Percentiles rank a stretch among this genome's conserved stretches.
Conservation (phyloP, 2,329 filamentous ascomycete genomes). For the Diplodia seriata region DNA sequence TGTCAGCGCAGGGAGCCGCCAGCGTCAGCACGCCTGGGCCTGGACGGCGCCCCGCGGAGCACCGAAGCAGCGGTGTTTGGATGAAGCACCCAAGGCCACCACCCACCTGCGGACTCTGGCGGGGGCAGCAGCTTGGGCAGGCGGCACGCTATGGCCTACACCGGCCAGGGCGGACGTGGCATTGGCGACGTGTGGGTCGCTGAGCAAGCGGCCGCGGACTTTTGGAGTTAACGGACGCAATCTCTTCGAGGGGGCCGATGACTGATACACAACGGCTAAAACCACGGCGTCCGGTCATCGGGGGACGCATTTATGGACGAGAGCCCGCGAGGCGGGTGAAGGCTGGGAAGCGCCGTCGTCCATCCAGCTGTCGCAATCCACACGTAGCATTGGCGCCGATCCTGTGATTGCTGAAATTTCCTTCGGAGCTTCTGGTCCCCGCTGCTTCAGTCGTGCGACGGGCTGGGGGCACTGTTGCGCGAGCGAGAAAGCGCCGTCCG, state of each 20-base stretch:
- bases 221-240: constrained; percentile 33
- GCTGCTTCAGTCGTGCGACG: constrained; percentile 28
- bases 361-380: constrained; percentile 1
- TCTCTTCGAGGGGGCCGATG: constrained; percentile 20
- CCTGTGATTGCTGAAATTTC: constrained; percentile 31
- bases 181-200: constrained; percentile 19
- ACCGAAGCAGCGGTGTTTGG: constrained; percentile 17
- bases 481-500: constrained; percentile 19
- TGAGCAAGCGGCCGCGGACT: constrained; percentile 25
- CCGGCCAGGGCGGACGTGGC: constrained; percentile 28
- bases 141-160: constrained; percentile 8
- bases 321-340: not conserved
- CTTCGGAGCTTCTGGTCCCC: constrained; percentile 15
- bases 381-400: constrained; percentile 15
- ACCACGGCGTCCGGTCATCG: constrained; percentile 28
- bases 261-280: constrained; percentile 28
- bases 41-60: constrained; percentile 18
- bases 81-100: constrained; percentile 26
- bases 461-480: constrained; percentile 6
- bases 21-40: constrained; percentile 20
- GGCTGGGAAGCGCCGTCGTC: not conserved
- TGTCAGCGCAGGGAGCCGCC: constrained; percentile 18
- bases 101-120: constrained; percentile 12
- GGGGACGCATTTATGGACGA: constrained; percentile 8
- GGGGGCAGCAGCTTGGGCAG: constrained; percentile 1